Percentiles rank a stretch among this genome's conserved stretches.
These are phyloP conservation scores for Lolium perenne DNA, from an alignment of 176 grass and related monocot genomes.

Conservation along the genomic window DNA sequence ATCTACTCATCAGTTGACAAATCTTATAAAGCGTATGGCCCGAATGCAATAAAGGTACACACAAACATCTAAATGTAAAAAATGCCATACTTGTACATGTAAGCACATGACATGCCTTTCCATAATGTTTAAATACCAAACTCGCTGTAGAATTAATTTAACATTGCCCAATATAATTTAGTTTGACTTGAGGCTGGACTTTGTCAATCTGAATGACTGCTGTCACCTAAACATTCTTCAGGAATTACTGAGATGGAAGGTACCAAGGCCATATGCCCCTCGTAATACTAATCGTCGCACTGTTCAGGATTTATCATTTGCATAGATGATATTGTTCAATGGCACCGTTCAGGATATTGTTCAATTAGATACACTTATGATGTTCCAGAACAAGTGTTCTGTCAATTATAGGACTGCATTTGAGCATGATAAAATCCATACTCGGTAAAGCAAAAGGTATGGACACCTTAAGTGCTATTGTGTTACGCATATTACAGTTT, in stretches of 20 bases:
- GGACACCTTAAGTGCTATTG: neutral
- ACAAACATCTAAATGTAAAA: constrained; percentile 19
- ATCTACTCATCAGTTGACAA: constrained; percentile 82
- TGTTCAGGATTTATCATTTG: constrained; percentile 52
- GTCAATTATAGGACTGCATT: neutral
- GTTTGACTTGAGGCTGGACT: constrained; percentile 10
- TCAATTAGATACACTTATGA: constrained; percentile 26
- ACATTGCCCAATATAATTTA: constrained; percentile 23
- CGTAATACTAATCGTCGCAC: constrained; percentile 47
- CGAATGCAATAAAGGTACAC: constrained; percentile 76
- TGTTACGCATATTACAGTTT: neutral
- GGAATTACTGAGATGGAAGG: constrained; percentile 86
- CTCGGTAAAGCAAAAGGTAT: constrained; percentile 27
- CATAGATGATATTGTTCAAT: constrained; percentile 27
- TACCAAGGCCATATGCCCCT: constrained; percentile 87
- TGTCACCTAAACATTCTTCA: constrained; percentile 41
- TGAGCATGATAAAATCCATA: constrained; percentile 27
- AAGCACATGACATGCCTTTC: constrained; percentile 8
- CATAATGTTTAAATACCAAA: neutral
- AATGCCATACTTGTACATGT: constrained; percentile 10
- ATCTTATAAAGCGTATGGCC: constrained; percentile 70
- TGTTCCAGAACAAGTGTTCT: neutral
- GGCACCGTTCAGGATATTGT: constrained; percentile 3
- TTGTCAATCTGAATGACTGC: constrained; percentile 21
- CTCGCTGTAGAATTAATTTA: constrained; percentile 10